phyloP scores from a whole-genome alignment of 495 filamentous ascomycete genomes.

The Copromyces sp. region DNA sequence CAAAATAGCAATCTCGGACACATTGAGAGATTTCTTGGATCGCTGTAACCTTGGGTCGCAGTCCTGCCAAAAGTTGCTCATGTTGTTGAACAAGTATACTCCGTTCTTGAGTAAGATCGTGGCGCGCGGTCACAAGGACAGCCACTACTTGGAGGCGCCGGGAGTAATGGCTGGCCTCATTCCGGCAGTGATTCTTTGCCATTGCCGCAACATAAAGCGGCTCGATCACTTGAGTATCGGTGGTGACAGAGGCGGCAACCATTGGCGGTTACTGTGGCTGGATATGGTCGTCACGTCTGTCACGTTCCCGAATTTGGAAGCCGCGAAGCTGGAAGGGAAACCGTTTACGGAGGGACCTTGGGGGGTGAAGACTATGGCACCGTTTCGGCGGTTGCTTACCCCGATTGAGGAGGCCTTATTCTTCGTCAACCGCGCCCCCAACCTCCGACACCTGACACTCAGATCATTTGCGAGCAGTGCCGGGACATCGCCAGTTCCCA shows the following conservation, averaged over 20 bases:
- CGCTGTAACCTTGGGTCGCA: not conserved
- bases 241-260: not conserved
- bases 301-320: not conserved
- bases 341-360: not conserved
- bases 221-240: not conserved
- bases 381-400: not conserved
- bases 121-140: not conserved
- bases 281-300: not conserved
- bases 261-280: not conserved
- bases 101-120: not conserved
- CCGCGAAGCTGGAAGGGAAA: not conserved
- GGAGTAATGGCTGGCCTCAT: not conserved
- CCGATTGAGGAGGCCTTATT: not conserved
- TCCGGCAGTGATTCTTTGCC: not conserved
- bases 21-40: not conserved
- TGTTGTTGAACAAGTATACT: not conserved
- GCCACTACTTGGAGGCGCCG: not conserved
- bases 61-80: not conserved
- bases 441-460: not conserved
- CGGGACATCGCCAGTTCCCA: too few species aligned
- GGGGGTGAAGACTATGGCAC: not conserved
- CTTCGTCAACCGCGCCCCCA: not conserved
- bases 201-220: not conserved
- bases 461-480: not conserved
- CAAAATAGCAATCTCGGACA: not conserved